Percentiles rank a stretch among this genome's conserved stretches.
Conservation (phyloP, 1,284 basidiomycete genomes). For the Neolentinus lepideus region DNA sequence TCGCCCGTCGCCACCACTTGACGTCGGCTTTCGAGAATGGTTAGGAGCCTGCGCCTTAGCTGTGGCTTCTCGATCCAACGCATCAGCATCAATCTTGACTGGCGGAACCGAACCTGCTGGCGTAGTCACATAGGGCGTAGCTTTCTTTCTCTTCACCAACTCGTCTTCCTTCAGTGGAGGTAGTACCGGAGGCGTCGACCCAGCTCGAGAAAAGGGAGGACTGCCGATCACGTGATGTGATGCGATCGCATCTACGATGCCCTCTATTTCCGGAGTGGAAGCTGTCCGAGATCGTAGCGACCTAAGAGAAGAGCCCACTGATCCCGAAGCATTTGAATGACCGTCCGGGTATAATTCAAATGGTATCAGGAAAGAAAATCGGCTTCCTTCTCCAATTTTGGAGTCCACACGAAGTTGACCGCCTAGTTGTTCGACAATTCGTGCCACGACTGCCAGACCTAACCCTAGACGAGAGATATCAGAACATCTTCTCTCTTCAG, state of each 20-base stretch:
- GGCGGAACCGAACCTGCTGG: neutral
- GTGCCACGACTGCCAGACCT: conserved; percentile 75
- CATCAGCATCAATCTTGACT: neutral
- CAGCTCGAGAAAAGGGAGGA: conserved; percentile 3
- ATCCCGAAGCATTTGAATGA: neutral
- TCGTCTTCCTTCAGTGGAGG: neutral
- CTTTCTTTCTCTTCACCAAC: neutral
- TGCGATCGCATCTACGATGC: conserved; percentile 60
- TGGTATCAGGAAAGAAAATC: conserved; percentile 69
- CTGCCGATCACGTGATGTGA: conserved; percentile 28
- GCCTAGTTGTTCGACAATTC: conserved; percentile 77
- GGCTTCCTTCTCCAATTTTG: conserved; percentile 59
- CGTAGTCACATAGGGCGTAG: neutral
- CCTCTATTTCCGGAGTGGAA: conserved; percentile 44
- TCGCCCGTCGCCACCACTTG: neutral
- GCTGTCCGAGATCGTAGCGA: neutral
- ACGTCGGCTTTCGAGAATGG: neutral
- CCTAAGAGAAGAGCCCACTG: neutral
- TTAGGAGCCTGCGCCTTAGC: neutral
- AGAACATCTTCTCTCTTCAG: neutral
- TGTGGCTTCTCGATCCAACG: neutral
- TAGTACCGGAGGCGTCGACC: neutral
- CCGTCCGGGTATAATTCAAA: conserved; percentile 32
- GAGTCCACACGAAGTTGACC: conserved; percentile 81
- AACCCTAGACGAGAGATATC: conserved; percentile 37